These are phyloP conservation scores for Sordaria brevicollis DNA, from an alignment of 495 filamentous ascomycete genomes.

Conservation along the genomic window DNA sequence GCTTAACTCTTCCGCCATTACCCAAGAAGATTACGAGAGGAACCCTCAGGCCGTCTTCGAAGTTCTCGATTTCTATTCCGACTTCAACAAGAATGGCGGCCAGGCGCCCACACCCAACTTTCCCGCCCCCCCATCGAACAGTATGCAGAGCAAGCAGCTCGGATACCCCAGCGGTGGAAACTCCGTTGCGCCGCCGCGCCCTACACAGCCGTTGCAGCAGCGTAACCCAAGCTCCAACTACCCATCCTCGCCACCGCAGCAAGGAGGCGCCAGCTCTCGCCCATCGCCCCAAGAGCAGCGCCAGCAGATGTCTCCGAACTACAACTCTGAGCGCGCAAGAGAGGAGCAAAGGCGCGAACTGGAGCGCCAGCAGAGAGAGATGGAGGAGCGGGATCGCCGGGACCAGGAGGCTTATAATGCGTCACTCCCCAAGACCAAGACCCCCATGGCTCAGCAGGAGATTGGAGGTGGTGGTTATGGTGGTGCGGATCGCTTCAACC, in stretches of 20 bases:
- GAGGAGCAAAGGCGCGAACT: conserved; percentile 36
- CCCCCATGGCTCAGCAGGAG: conserved; percentile 79
- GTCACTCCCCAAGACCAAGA: conserved; percentile 65
- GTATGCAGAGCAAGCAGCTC: conserved; percentile 55
- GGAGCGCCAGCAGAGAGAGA: conserved; percentile 47
- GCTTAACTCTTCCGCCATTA: conserved; percentile 88
- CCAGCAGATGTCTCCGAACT: conserved; percentile 35
- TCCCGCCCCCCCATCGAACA: conserved; percentile 45
- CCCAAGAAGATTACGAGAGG: conserved; percentile 93
- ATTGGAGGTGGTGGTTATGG: conserved; percentile 39
- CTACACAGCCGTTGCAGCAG: conserved; percentile 39
- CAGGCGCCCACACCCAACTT: conserved; percentile 66
- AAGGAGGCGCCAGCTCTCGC: conserved; percentile 16
- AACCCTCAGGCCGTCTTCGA: conserved; percentile 98
- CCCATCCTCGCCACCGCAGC: conserved; percentile 14
- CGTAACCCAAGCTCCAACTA: conserved; percentile 37
- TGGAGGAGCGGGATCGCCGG: conserved; percentile 54
- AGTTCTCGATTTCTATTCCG: conserved; percentile 94
- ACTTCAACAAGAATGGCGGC: conserved; percentile 80
- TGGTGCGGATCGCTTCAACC: conserved; percentile 65
- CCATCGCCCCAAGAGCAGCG: conserved; percentile 35
- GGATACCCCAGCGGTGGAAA: conserved; percentile 48
- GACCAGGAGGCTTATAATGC: conserved; percentile 81
- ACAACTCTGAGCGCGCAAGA: conserved; percentile 44
- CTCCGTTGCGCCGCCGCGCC: conserved; percentile 71